Base-by-base conservation (phyloP, 2,329 filamentous ascomycete genomes). In the Stagonosporopsis vannaccii region DNA sequence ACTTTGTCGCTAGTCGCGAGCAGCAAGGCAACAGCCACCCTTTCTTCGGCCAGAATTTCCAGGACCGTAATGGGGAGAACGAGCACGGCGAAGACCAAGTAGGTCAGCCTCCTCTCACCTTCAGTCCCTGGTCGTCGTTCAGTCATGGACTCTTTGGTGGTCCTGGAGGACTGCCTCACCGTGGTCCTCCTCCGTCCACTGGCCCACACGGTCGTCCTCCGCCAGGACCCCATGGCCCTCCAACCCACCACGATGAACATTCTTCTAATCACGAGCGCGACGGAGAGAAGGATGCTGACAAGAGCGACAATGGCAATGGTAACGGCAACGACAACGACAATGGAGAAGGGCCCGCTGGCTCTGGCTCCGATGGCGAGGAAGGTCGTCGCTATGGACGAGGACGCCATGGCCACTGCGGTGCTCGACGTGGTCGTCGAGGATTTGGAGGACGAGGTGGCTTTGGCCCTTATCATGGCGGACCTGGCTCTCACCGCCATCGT, bases 1-100 rank as follows among this genome's bases (percentile, higher is more conserved):
- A 85, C 69, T 83, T 82, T 57, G 63, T 85, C 49, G 77, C 80
- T 48, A 76, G 73, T 58, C 75, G 86, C 12, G 82, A 85, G 61
- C 74, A 79, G 50, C 73, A 78, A 69, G 78, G 75, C 50, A 57
- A 66, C 30, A 69, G 76, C 22, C 78, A 82, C 64, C 79, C 81
- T 23, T 78, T 79, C 70, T 81, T 80, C 59, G 68, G 70, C 44
- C 73, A 72, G 13, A 25, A 12, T 28, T 15, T 17, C 35, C 42
- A 41, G 20, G 22, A 66, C 45, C 68, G 68, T 46, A 68, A 68
- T 50, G 62, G 67, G 20, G 65, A 65, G 23, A 47, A 68, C 30
- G 63, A 68, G 37, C 65, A 58, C 46, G 62, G 65, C 33, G 69
- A 63, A 37, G 61, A 57, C 48, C 66, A 63, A 52, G 69, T 60